Evolutionary conservation across 2,329 filamentous ascomycete species (phyloP), one percentile per base, ranked within the genome.

Genomic region (Trichoderma atrobrunneum): DNA sequence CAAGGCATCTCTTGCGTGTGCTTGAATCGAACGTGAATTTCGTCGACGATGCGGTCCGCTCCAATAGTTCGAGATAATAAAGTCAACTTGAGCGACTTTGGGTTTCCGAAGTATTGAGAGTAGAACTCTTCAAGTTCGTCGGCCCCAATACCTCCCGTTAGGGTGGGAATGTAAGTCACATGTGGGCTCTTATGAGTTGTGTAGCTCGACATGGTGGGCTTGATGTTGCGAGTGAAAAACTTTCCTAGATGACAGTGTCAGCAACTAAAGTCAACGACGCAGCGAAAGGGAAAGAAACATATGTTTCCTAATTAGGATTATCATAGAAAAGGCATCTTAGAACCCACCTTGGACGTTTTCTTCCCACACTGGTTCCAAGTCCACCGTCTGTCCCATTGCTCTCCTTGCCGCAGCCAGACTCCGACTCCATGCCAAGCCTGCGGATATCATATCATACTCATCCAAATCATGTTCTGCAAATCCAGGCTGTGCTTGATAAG

Each of bases 381-480:
- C 88, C 28, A 89, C 88, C 62, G 86, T 85, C 0, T 87, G 87
- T 0, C 89, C 87, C 77, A 94, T 92, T 0, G 88, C 91, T 73
- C 85, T 86, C 54, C 90, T 84, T 43, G 93, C 83, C 0, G 85
- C 81, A 1, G 84, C 84, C 72, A 95, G 77, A 43, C 88, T 90
- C 8, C 92, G 85, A n/a, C 86, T 88, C 87, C 90, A 94, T 0
- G 92, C 91, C 24, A 94, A 77, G n/a, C 87, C 86, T 2, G 91
- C 88, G 0, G 87, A 87, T 3, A 92, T 83, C 11, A 86, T 83
- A 74, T 93, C 87, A 76, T 89, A 94, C 74, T 91, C 88, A 3
- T 92, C 89, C 36, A 92, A 79, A 71, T 93, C 89, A 24, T 87
- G 85, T 80, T 94, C 92, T 0, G 92, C 92, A 74, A 95, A 94